Percentiles rank a stretch among this genome's conserved stretches.
Conservation (phyloP, 1,139 yeast species). For the Suhomyces coccinellae region DNA sequence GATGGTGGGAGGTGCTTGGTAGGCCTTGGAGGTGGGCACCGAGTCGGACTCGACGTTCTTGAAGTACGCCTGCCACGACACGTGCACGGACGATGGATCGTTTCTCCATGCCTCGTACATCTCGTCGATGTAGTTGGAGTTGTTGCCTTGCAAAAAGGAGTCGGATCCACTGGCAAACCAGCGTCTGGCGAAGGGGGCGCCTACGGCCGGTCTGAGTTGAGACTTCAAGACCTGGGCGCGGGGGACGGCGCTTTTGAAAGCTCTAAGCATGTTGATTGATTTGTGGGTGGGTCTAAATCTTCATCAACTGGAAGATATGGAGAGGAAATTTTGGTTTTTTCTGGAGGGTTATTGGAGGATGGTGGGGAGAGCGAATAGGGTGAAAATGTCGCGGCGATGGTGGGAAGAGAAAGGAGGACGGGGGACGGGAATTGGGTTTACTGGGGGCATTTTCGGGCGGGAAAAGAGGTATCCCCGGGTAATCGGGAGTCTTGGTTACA, state of each 20-base stretch:
- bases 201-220: conserved; percentile 11
- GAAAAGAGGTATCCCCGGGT: too few relatives aligned
- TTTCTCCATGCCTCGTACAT: conserved; percentile 94
- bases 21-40: conserved; percentile 75
- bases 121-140: conserved; percentile 93
- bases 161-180: conserved; percentile 57
- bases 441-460: background rate
- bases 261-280: conserved; percentile 40
- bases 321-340: conserved; percentile 3
- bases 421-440: background rate
- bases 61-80: conserved; percentile 96
- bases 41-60: conserved; percentile 75
- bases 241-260: conserved; percentile 42
- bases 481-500: too few relatives aligned
- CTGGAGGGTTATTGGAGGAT: conserved; percentile 4
- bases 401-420: background rate
- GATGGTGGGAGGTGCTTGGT: conserved; percentile 86
- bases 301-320: conserved; percentile 11
- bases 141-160: conserved; percentile 78
- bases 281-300: conserved; percentile 7
- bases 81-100: conserved; percentile 90
- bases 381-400: conserved; percentile 1
- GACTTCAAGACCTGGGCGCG: conserved; percentile 31
- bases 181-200: conserved; percentile 17
- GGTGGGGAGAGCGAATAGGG: conserved; percentile 1